Base-by-base conservation (phyloP, 345 rosid species). In the Populus deltoides region DNA sequence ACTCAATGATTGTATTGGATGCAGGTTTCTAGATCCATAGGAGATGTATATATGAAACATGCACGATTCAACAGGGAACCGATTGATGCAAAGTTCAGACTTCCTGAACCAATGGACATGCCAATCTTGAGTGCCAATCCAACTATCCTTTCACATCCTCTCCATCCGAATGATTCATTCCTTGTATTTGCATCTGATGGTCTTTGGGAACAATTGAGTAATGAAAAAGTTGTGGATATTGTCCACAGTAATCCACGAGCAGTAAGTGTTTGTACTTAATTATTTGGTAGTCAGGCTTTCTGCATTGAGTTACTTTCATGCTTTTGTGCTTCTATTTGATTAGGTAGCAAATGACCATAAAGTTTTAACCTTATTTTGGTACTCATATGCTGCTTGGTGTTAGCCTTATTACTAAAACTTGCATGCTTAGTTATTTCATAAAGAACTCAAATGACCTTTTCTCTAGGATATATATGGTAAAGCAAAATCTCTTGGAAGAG, bases 161-260 rank as follows among this genome's bases (percentile, higher is more conserved):
- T 95, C 77, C 92, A 92, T 6, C 94, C 97, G 72, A 90, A 79
- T 82, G 99, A 95, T 87, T 90, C 91, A 47, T 90, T 93, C 89
- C 95, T 93, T 78, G 91, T 94, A 76, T 90, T 95, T 87, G 97
- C 99, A 71, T 94, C 99, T 3, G 96, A 94, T 89, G 98, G 98
- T 80, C 93, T 94, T 39, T 94, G 99, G 98, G 98, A 94, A 81
- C 95, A 92, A 83, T 87, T 92, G 90, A 89, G 88, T 71, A 92
- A 93, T 70, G 92, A 94, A 80, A 90, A 84, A 82, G 97, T 94
- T 57, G 99, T 94, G 75, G 95, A 94, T 73, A 94, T 94, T 77
- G 97, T 94, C 78, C 88, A 93, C 73, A 88, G 81, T 78, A 86
- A 89, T 85, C 94, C 94, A 63, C 93, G 75, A 10, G 82, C 87